Conservation (phyloP, 208 protist genomes). For the Acanthamoeba sp. region DNA sequence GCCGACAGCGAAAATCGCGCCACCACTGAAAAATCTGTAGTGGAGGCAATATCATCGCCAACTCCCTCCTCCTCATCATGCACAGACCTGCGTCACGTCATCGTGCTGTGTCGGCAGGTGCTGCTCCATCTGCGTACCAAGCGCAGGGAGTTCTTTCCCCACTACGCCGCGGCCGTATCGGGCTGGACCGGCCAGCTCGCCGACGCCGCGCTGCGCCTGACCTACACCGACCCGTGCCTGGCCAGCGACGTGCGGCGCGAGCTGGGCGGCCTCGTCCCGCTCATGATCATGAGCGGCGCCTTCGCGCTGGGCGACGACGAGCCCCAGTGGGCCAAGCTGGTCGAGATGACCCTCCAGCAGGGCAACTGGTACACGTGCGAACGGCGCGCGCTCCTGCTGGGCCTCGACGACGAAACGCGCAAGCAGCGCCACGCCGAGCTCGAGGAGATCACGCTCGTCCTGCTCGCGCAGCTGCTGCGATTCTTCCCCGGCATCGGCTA, state of each 20-base stretch:
- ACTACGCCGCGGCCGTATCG: not conserved
- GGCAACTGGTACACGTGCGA: not conserved
- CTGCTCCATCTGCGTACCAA: not conserved
- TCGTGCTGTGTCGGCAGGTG: not conserved
- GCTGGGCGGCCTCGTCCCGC: not conserved
- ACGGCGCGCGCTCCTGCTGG: not conserved
- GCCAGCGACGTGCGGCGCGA: not conserved
- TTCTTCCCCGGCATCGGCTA: not conserved
- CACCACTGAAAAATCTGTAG: too few relatives aligned
- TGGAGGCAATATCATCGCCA: too few relatives aligned
- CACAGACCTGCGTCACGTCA: not conserved
- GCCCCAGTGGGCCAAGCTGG: not conserved
- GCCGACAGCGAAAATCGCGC: too few relatives aligned
- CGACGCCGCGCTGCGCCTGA: not conserved
- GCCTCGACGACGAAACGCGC: not conserved
- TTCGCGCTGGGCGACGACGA: not conserved
- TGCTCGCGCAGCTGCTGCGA: not conserved
- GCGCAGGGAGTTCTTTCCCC: not conserved
- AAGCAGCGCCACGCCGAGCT: not conserved
- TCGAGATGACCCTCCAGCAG: not conserved
- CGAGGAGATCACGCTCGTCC: not conserved
- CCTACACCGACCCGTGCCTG: not conserved
- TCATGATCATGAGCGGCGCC: not conserved
- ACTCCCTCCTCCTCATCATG: too few relatives aligned
- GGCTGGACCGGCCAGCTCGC: not conserved